Conservation (phyloP, 148 eudicot species). For the Rhododendron vialii region DNA sequence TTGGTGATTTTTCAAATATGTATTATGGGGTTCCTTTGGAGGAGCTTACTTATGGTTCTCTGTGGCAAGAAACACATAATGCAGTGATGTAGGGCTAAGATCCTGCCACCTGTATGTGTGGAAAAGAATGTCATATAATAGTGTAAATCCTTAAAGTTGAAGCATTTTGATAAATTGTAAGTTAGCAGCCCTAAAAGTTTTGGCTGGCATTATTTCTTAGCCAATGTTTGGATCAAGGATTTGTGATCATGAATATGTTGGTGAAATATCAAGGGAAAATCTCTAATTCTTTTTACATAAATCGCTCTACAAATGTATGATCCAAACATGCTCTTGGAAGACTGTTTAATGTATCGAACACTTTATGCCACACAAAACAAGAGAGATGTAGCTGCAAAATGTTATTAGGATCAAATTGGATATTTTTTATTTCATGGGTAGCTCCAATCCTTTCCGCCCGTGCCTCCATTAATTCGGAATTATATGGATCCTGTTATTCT, state of each 20-base stretch:
- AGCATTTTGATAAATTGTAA: not conserved
- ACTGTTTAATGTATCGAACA: not conserved
- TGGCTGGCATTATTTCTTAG: not conserved
- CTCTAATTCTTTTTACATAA: not conserved
- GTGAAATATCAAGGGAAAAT: no score
- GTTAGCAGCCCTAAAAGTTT: not conserved
- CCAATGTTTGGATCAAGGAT: not conserved
- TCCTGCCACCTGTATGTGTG: not conserved
- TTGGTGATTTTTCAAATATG: constrained; percentile 15
- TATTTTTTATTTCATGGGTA: not conserved
- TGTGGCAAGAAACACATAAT: constrained; percentile 22
- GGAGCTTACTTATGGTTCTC: constrained; percentile 16
- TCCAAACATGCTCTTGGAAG: not conserved
- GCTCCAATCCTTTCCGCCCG: not conserved
- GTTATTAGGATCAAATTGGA: not conserved
- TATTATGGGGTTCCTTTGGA: constrained; percentile 14
- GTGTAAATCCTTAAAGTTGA: not conserved
- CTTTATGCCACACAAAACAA: not conserved
- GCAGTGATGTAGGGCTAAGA: not conserved
- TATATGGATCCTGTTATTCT: not conserved
- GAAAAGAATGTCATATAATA: not conserved
- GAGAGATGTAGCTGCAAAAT: not conserved
- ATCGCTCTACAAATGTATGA: not conserved
- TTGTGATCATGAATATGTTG: not conserved
- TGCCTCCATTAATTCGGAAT: not conserved